phyloP scores from a whole-genome alignment of 2,329 filamentous ascomycete species.

The Raffaelea deltoideospora region DNA sequence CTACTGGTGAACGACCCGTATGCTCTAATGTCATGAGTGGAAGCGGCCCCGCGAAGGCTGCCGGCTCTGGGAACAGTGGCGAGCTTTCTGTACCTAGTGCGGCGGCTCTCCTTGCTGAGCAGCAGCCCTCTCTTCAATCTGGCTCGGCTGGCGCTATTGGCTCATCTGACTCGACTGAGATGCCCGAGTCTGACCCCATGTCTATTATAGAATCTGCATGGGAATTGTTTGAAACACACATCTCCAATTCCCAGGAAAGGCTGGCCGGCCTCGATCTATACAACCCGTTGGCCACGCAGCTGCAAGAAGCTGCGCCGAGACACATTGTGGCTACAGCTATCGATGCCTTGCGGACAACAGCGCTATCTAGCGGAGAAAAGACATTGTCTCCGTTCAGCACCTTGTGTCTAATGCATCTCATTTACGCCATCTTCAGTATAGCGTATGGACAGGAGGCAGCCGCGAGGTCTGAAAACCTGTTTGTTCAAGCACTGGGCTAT shows the following conservation, averaged over 20 bases:
- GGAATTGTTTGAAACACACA: constrained; percentile 29
- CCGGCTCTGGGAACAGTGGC: no score
- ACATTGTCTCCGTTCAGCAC: constrained; percentile 25
- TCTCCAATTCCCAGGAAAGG: constrained; percentile 28
- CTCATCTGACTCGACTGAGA: no score
- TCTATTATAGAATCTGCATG: constrained; percentile 28
- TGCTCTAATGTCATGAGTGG: no score
- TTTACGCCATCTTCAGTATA: constrained; percentile 33
- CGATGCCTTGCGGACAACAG: constrained; percentile 18
- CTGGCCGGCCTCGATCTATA: constrained; percentile 19
- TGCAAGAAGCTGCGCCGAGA: constrained; percentile 23
- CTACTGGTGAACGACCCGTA: no score
- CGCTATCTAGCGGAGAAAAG: constrained; percentile 23
- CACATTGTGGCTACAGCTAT: constrained; percentile 27
- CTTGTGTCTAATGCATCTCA: constrained; percentile 35
- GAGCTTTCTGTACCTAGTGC: no score
- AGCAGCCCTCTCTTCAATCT: no score
- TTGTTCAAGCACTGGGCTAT: constrained; percentile 31
- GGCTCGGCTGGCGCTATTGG: no score
- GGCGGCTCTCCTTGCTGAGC: no score
- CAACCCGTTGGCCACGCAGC: constrained; percentile 26
- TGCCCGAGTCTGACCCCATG: no score
- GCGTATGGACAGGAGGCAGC: constrained; percentile 23
- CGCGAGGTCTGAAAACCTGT: constrained; percentile 23
- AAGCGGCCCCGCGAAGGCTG: no score